Evolutionary conservation across 495 filamentous ascomycete species (phyloP), one percentile per base, ranked within the genome.

Genomic region (Penicillium taxi): DNA sequence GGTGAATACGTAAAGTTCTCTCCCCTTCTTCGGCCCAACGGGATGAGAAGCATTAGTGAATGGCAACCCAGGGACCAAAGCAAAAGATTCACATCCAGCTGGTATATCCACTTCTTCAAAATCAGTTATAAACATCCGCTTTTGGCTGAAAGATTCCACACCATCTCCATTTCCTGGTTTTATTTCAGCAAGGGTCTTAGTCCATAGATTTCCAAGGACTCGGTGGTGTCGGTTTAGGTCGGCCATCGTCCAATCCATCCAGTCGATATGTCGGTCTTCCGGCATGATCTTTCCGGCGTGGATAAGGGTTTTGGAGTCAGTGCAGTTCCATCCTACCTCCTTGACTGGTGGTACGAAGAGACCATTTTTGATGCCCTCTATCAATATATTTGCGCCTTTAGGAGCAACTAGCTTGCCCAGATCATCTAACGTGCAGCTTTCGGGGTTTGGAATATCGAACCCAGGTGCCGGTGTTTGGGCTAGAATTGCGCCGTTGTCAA

Each of bases 401-500:
- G 62, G 56, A 6, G 69, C 53, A 38, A 65, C 56, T 13, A 66
- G 15, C n/a, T 52, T 39, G 14, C 61, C 28, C 26, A 75, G 42
- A 13, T 72, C 56, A 6, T 58, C 50, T 3, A 73, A 56, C 7
- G 66, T 72, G 26, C 55, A 64, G 8, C 56, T 55, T 2, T 55
- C 52, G 6, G 66, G 50, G 22, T 59, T 61, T 6, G 69, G 68
- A 33, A 81, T 66, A 2, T 59, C 47, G 21, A 81, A 49, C 6
- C 71, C 73, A 11, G 75, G 74, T 2, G 43, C 24, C 5, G 67
- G 71, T 0, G 77, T 81, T 58, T 89, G 88, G 6, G 73, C 61
- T 9, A 98, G 66, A 12, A 94, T 74, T 11, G 53, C 51, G 11
- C 91, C 91, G 26, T 75, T 72, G 59, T 98, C 91, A 51, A 96